Evolutionary conservation across 2,329 filamentous ascomycete genomes (phyloP).

Genomic region (Pseudophaeomoniella oleicola): DNA sequence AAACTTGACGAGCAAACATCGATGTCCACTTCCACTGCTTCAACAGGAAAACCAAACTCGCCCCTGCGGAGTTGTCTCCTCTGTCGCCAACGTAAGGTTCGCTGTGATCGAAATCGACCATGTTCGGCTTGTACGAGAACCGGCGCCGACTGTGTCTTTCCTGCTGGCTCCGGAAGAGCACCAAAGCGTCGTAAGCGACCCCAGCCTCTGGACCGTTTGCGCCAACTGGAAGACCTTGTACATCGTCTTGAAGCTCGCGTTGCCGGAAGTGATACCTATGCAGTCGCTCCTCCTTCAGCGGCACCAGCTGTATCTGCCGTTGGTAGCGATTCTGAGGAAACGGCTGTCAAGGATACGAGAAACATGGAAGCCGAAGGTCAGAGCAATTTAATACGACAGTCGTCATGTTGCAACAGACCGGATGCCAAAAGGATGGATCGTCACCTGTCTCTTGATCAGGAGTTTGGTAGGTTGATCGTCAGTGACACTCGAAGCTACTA

Average conservation of each 20-base stretch:
- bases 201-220: conserved; percentile 43
- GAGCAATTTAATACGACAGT: conserved; percentile 2
- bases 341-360: too few species aligned
- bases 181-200: conserved; percentile 42
- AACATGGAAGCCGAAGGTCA: not conserved
- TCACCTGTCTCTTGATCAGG: conserved; percentile 24
- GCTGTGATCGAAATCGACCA: too few species aligned
- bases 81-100: too few species aligned
- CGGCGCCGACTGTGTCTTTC: conserved; percentile 47
- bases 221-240: conserved; percentile 46
- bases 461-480: conserved; percentile 44
- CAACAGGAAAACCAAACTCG: too few species aligned
- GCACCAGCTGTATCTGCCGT: too few species aligned
- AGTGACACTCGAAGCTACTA: conserved; percentile 46
- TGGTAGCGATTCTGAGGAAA: too few species aligned
- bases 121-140: conserved; percentile 33
- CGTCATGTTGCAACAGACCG: conserved; percentile 6
- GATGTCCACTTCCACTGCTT: too few species aligned
- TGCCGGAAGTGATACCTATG: conserved; percentile 16
- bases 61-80: too few species aligned
- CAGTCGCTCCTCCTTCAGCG: too few species aligned
- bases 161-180: conserved; percentile 44
- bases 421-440: conserved; percentile 4
- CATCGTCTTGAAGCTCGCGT: conserved; percentile 38
- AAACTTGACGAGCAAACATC: too few species aligned